Evolutionary conservation across 2,329 filamentous ascomycete species (phyloP).

Genomic region (Thyridium curvatum): DNA sequence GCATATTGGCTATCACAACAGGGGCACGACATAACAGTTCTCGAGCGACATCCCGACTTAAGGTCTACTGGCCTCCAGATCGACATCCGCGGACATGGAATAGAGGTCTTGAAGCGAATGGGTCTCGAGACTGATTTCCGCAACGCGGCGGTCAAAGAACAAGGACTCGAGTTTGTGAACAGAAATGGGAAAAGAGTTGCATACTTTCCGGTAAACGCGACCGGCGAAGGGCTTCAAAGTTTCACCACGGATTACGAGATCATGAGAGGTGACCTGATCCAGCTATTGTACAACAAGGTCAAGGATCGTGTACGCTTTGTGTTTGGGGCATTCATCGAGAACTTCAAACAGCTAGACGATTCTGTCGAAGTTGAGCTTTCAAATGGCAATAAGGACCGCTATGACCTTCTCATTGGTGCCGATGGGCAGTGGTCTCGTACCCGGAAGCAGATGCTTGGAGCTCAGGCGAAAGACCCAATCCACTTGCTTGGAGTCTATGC

Average conservation of each 20-base stretch:
- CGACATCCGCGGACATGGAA: slow-evolving; percentile 44
- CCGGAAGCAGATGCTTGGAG: too few relatives aligned
- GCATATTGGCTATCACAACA: slow-evolving; percentile 40
- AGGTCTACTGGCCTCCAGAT: slow-evolving; percentile 44
- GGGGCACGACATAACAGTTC: slow-evolving; percentile 30
- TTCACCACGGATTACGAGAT: slow-evolving; percentile 35
- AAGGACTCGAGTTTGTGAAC: slow-evolving; percentile 38
- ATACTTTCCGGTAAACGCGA: slow-evolving; percentile 28
- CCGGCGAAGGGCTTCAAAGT: slow-evolving; percentile 24
- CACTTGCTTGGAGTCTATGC: slow-evolving; percentile 2
- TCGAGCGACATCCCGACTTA: slow-evolving; percentile 32
- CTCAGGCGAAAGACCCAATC: slow-evolving; percentile 2
- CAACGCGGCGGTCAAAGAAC: slow-evolving; percentile 29
- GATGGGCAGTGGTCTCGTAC: slow-evolving; percentile 34
- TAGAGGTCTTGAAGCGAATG: slow-evolving; percentile 45
- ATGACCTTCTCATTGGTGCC: slow-evolving; percentile 40
- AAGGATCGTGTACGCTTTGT: slow-evolving; percentile 5
- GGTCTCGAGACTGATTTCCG: slow-evolving; percentile 38
- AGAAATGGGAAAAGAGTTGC: slow-evolving; percentile 26
- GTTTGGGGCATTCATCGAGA: slow-evolving; percentile 6
- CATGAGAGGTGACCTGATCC: slow-evolving; percentile 35
- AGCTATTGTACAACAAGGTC: slow-evolving; percentile 9
- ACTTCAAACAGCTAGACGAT: slow-evolving; percentile 1
- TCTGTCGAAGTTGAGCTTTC: slow-evolving; percentile 18
- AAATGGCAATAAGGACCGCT: slow-evolving; percentile 26